Conservation (phyloP, 495 filamentous ascomycete genomes). For the Lophiostoma macrostomum region DNA sequence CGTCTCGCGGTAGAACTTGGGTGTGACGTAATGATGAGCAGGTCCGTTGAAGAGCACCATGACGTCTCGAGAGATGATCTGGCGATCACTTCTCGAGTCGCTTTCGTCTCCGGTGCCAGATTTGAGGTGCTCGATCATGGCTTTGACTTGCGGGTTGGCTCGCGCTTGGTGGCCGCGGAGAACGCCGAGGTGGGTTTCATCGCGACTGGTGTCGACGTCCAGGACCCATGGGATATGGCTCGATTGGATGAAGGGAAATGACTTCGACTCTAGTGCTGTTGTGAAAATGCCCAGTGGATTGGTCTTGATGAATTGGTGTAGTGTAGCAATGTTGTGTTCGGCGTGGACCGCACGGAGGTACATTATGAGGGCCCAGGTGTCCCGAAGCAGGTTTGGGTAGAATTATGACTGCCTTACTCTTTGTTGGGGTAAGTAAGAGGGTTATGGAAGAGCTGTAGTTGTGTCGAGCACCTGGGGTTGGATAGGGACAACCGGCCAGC, state of each 20-base stretch:
- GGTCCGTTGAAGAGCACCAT: constrained; percentile 54
- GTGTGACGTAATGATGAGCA: constrained; percentile 56
- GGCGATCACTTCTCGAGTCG: constrained; percentile 5
- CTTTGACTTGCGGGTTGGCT: constrained; percentile 55
- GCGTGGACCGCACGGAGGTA: constrained; percentile 51
- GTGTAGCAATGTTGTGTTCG: constrained; percentile 41
- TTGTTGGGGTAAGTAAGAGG: background rate
- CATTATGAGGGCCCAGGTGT: constrained; percentile 39
- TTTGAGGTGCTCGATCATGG: constrained; percentile 47
- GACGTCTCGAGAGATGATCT: constrained; percentile 44
- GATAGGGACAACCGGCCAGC: too few relatives aligned
- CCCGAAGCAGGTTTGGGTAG: too few relatives aligned
- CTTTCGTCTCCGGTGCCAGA: too few relatives aligned
- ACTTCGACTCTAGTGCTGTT: constrained; percentile 49
- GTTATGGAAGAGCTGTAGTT: background rate
- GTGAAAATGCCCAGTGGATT: constrained; percentile 57
- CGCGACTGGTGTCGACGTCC: constrained; percentile 42
- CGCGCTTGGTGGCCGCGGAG: constrained; percentile 57
- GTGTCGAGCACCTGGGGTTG: background rate
- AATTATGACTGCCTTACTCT: too few relatives aligned
- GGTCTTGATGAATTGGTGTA: constrained; percentile 49
- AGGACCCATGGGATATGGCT: constrained; percentile 59
- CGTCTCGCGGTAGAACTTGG: constrained; percentile 58
- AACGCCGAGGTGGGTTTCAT: constrained; percentile 26
- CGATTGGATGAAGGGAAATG: constrained; percentile 48